These are phyloP conservation scores for Erysimum cheiri DNA, from an alignment of 441 rosid species.

Conservation along the genomic window DNA sequence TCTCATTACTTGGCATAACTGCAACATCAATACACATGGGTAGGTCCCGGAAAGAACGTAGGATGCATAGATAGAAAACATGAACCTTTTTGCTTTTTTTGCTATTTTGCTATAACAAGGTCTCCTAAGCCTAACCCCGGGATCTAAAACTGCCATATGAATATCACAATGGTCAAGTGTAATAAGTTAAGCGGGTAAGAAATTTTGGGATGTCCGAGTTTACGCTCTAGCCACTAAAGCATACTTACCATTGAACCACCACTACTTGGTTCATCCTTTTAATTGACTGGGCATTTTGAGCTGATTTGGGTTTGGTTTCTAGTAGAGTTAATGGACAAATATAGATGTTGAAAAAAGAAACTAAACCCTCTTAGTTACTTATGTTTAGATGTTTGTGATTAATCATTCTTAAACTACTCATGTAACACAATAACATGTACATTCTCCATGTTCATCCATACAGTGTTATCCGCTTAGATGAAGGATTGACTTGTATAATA, in stretches of 20 bases:
- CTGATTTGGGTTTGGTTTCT: not conserved
- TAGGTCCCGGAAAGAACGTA: slow-evolving; percentile 23
- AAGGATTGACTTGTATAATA: no score
- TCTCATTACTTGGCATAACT: slow-evolving; percentile 36
- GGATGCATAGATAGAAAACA: slow-evolving; percentile 24
- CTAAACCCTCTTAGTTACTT: not conserved
- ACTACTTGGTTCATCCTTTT: not conserved
- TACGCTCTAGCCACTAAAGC: not conserved
- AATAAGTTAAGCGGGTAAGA: not conserved
- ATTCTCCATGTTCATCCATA: no score
- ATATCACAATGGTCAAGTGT: not conserved
- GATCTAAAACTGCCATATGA: slow-evolving; percentile 14
- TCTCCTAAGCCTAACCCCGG: slow-evolving; percentile 2
- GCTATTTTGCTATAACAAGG: not conserved
- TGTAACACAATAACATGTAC: no score
- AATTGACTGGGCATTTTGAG: not conserved
- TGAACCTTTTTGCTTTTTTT: slow-evolving; percentile 14
- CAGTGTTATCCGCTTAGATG: no score
- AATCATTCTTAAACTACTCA: slow-evolving; percentile 1
- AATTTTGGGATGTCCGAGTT: not conserved
- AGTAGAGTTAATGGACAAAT: not conserved
- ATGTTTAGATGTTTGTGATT: slow-evolving; percentile 14
- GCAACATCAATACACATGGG: slow-evolving; percentile 39
- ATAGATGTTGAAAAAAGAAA: slow-evolving; percentile 9
- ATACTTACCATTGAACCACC: slow-evolving; percentile 21